phyloP scores from a whole-genome alignment of 1,284 basidiomycete species.

The Trichosporon sp. region DNA sequence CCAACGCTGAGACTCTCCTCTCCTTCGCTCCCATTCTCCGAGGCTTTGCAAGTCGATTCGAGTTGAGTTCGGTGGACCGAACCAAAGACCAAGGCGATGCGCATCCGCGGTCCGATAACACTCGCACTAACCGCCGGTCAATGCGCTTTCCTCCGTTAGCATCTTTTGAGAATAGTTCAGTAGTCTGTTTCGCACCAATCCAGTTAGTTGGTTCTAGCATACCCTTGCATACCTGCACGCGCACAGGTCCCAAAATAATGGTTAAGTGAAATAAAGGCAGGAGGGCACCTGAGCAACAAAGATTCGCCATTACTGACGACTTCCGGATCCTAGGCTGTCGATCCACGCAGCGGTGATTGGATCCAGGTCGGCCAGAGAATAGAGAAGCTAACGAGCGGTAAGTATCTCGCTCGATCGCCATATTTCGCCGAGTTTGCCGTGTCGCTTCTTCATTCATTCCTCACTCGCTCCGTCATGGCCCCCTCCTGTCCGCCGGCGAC shows the following conservation, averaged over 20 bases:
- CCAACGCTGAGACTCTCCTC: not conserved
- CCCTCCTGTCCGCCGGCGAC: not conserved
- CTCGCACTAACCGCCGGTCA: not conserved
- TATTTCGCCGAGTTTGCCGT: constrained; percentile 5
- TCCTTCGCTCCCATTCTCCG: not conserved
- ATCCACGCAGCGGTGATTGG: not conserved
- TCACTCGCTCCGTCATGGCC: not conserved
- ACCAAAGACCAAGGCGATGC: not conserved
- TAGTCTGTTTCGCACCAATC: not conserved
- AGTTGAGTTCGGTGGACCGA: not conserved
- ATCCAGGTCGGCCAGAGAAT: not conserved
- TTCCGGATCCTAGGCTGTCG: too few relatives aligned
- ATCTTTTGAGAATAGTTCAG: too few relatives aligned
- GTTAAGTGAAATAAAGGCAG: too few relatives aligned
- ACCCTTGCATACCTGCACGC: not conserved
- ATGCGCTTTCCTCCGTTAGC: not conserved
- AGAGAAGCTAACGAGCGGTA: not conserved
- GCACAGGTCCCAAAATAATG: too few relatives aligned
- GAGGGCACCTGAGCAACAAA: not conserved
- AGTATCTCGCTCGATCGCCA: not conserved
- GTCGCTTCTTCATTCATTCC: not conserved
- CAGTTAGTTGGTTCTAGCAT: not conserved
- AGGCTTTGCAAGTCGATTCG: not conserved
- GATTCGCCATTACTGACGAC: constrained; percentile 2
- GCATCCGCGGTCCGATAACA: not conserved